Percentiles rank a stretch among this genome's conserved stretches.
Conservation (phyloP, 768 basidiomycete species). For the Boletellus ananiceps region DNA sequence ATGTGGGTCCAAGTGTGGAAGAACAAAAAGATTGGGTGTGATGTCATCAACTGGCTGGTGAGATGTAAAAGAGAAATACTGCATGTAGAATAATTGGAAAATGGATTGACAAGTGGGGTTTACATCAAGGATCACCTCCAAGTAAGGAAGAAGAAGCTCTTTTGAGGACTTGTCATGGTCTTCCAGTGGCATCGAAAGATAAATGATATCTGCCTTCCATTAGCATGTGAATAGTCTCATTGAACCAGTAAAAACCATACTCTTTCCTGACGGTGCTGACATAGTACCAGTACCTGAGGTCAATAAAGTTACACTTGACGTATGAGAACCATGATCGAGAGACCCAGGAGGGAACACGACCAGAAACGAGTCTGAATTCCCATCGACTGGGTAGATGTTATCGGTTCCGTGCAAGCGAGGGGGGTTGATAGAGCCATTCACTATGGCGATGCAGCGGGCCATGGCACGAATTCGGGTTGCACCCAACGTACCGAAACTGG, state of each 20-base stretch:
- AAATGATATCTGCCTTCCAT: constrained; percentile 48
- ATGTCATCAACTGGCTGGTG: neutral
- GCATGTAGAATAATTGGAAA: constrained; percentile 55
- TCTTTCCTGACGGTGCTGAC: constrained; percentile 70
- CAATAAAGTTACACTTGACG: constrained; percentile 53
- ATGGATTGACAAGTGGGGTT: constrained; percentile 25
- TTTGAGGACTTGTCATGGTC: constrained; percentile 26
- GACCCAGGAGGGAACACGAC: constrained; percentile 73
- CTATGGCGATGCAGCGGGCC: constrained; percentile 49
- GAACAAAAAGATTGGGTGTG: constrained; percentile 7
- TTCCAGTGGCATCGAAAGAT: constrained; percentile 50
- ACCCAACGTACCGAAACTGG: neutral
- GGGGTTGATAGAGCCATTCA: constrained; percentile 34
- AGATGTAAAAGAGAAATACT: constrained; percentile 29
- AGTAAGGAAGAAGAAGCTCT: constrained; percentile 50
- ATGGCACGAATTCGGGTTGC: constrained; percentile 17
- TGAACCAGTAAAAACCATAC: constrained; percentile 23
- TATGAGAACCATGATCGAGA: constrained; percentile 43
- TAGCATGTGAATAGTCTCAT: neutral
- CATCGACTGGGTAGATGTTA: constrained; percentile 11
- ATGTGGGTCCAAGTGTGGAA: constrained; percentile 31
- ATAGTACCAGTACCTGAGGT: constrained; percentile 70
- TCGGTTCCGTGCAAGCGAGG: constrained; percentile 27
- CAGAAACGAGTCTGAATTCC: constrained; percentile 53
- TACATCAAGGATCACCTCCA: constrained; percentile 40